Base-by-base conservation (phyloP, 2,329 filamentous ascomycete genomes). In the Colletotrichum paranaense region DNA sequence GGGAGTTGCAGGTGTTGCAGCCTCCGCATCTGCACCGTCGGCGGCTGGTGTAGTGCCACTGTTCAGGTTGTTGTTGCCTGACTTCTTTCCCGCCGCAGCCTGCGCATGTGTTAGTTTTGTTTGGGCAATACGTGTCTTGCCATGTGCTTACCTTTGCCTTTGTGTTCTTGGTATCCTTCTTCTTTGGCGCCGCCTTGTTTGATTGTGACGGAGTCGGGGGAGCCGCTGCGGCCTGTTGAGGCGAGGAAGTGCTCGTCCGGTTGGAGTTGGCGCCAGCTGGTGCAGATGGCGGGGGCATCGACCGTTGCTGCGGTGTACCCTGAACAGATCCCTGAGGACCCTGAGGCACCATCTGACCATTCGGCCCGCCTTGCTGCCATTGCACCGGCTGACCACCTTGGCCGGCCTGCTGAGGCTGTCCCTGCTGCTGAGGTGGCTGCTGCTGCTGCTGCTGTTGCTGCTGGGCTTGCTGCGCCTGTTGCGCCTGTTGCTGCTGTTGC, bases 161-260 rank as follows among this genome's bases (percentile, higher is more conserved):
- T 5, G 89, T 86, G 74, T 86, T 88, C 82, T 92, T 92, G 5
- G 84, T 85, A 38, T 91, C 90, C 86, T 94, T 94, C 88, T 96
- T 96, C 82, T 94, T 95, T 1, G 93, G 92, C 42, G 90, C 91
- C 4, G 92, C 83, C 85, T 96, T 96, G 79, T 91, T 92, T 1
- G 86, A 82, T 79, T 94, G 93, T 64, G 90, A 92, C 1, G 94
- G 94, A 4, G 94, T 97, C 1, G 94, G 94, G 1, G 94, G 94
- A 46, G 92, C 92, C 7, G 90, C 88, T 72, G 88, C 90, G 74
- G 88, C 88, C 76, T 90, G 88, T 77, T 92, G 91, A 28, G 91
- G 91, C 22, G 91, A 92, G 14, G 89, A 89, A 16, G 90, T 88
- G 55, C 85, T 87, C 74, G 76, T 87, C 67, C 88, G 88, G 77